Evolutionary conservation across 768 basidiomycete genomes (phyloP), one percentile per base, ranked within the genome.

Genomic region (Boletus fagicola): DNA sequence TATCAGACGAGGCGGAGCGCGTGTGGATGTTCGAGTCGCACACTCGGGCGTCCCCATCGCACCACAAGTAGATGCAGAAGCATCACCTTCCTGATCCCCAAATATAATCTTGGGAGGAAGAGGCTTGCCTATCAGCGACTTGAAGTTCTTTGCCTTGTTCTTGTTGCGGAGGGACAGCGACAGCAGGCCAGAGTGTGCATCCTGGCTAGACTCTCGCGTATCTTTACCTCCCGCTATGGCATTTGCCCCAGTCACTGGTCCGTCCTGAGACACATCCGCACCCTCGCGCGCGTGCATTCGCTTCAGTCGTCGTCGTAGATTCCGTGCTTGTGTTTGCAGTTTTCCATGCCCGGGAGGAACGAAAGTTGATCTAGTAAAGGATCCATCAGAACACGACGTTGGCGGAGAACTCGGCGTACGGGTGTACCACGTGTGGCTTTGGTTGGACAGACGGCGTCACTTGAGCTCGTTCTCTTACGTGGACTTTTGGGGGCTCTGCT

Each of bases 71-170:
- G 57, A 36, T 33, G n/a, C 28, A 15, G 42, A 45, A 2, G 31
- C 42, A 8, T 24, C 59, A 10, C 38, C 54, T 24, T 58, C 65
- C 38, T 59, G 55, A 13, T 70, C 63, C 1, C 67, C 67, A 59
- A 88, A 88, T 18, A 83, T 72, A 54, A 88, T 86, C 69, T 83
- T 88, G 39, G 73, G 65, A 35, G 69, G 78, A 60, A 69, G 77
- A 50, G 51, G 77, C 67, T 39, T 72, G 48, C 71, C 61, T 69
- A 85, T 76, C 8, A 80, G 72, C 49, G 80, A 75, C 62, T 79
- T 84, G 71, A 86, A 89, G 20, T 83, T 84, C 56, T 82, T 86
- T 45, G 80, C 82, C 69, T 90, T 91, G 70, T 89, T 90, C 71
- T 88, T 90, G 68, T 88, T 90, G 44, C 81, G 77, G 22, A 89